phyloP scores from a whole-genome alignment of 2,329 filamentous ascomycete genomes.

The Verticillium nonalfalfae region DNA sequence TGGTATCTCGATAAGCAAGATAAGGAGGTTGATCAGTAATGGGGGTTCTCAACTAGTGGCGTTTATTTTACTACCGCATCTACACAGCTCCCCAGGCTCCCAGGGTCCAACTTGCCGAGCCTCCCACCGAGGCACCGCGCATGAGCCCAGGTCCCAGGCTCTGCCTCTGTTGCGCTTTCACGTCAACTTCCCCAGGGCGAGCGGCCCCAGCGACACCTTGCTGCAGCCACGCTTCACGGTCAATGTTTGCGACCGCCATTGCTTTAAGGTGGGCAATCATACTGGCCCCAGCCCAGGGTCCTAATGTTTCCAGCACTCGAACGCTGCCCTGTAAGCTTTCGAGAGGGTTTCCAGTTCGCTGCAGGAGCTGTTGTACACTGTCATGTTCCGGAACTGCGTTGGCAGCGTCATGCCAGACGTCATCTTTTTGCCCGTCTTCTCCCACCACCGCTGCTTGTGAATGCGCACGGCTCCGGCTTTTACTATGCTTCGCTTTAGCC shows the following conservation, averaged over 20 bases:
- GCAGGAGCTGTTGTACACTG: slow-evolving; percentile 51
- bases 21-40: too few species aligned
- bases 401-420: slow-evolving; percentile 32
- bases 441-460: slow-evolving; percentile 5
- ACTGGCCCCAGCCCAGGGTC: slow-evolving; percentile 70
- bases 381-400: slow-evolving; percentile 44
- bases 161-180: slow-evolving; percentile 53
- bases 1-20: not conserved
- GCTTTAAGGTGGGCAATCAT: slow-evolving; percentile 63
- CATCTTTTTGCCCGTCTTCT: slow-evolving; percentile 23
- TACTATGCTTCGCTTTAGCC: slow-evolving; percentile 35
- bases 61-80: not conserved
- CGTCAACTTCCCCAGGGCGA: slow-evolving; percentile 51
- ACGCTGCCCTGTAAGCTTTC: slow-evolving; percentile 49
- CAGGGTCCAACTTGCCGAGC: slow-evolving; percentile 51
- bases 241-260: slow-evolving; percentile 61
- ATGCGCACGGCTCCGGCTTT: slow-evolving; percentile 17
- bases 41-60: too few species aligned
- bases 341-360: slow-evolving; percentile 27
- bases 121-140: slow-evolving; percentile 25
- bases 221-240: slow-evolving; percentile 64
- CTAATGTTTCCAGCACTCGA: slow-evolving; percentile 62
- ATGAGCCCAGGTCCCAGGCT: slow-evolving; percentile 54
- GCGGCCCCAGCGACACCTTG: slow-evolving; percentile 59
- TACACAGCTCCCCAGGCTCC: slow-evolving; percentile 53